phyloP scores from a whole-genome alignment of 75 land plant genomes.

The Pinus albicaulis region DNA sequence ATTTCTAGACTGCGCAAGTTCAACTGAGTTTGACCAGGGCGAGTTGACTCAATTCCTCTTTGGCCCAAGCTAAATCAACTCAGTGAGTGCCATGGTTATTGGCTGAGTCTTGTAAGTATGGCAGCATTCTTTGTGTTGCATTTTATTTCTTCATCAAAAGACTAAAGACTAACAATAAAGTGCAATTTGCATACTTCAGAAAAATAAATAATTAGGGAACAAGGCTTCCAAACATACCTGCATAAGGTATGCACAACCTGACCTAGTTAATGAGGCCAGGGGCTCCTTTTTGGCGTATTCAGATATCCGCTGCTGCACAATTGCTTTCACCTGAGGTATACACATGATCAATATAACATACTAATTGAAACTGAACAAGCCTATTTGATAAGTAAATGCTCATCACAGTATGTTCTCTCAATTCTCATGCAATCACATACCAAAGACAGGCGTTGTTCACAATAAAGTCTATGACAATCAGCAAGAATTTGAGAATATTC shows the following conservation, averaged over 20 bases:
- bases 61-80: too few species aligned
- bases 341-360: neutral
- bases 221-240: constrained; percentile 50
- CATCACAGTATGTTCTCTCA: neutral
- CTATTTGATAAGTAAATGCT: neutral
- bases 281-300: constrained; percentile 89
- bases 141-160: too few species aligned
- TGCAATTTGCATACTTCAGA: too few species aligned
- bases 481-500: constrained; percentile 83
- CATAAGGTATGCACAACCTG: constrained; percentile 96
- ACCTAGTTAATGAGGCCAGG: constrained; percentile 86
- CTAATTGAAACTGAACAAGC: neutral
- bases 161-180: too few species aligned
- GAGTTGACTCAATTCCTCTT: too few species aligned
- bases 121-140: too few species aligned
- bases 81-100: too few species aligned
- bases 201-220: too few species aligned
- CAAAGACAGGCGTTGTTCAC: constrained; percentile 94
- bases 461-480: constrained; percentile 89
- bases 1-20: too few species aligned
- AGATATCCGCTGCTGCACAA: constrained; percentile 87
- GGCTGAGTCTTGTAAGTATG: too few species aligned
- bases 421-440: constrained; percentile 28
- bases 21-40: too few species aligned
- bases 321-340: constrained; percentile 67